A percentile compares a stretch with the other conserved stretches of the same genome.
Evolutionary conservation across 1,139 yeast genomes (phyloP).

Genomic region (Yamadazyma spencermartinsiae): DNA sequence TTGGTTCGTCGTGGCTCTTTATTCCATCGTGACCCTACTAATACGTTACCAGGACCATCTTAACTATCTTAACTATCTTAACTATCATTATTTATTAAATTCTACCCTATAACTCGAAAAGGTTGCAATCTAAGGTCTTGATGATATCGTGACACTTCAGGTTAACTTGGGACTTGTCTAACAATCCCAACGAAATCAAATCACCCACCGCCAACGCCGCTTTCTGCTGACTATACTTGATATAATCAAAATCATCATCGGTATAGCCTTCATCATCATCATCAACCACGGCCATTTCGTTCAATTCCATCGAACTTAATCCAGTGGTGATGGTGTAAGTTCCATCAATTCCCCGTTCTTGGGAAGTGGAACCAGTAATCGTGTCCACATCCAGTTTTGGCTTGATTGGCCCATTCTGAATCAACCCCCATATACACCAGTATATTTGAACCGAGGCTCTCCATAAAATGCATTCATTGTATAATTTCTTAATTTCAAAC

Average conservation of each 20-base stretch:
- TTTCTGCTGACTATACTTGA: conserved; percentile 75
- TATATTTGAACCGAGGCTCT: conserved; percentile 74
- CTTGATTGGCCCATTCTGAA: conserved; percentile 60
- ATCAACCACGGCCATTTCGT: conserved; percentile 22
- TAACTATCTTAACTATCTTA: not conserved
- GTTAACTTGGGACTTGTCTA: conserved; percentile 36
- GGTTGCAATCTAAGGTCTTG: conserved; percentile 42
- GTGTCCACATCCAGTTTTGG: conserved; percentile 13
- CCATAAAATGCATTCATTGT: conserved; percentile 73
- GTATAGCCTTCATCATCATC: conserved; percentile 40
- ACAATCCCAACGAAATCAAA: conserved; percentile 59
- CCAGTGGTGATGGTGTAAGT: conserved; percentile 43
- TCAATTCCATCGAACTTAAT: conserved; percentile 28
- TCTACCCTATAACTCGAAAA: conserved; percentile 20
- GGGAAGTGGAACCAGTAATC: conserved; percentile 15
- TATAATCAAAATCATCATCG: conserved; percentile 79
- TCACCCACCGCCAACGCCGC: conserved; percentile 75
- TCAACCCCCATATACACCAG: conserved; percentile 93
- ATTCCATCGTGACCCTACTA: not conserved
- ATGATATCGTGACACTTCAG: conserved; percentile 24
- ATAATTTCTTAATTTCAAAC: conserved; percentile 56
- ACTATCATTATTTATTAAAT: not conserved
- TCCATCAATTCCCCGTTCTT: conserved; percentile 36
- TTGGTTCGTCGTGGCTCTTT: too few relatives aligned
- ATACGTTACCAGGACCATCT: not conserved